Evolutionary conservation across 257 asterid genomes (phyloP), one percentile per base, ranked within the genome.

Genomic region (Solanum virginianum): DNA sequence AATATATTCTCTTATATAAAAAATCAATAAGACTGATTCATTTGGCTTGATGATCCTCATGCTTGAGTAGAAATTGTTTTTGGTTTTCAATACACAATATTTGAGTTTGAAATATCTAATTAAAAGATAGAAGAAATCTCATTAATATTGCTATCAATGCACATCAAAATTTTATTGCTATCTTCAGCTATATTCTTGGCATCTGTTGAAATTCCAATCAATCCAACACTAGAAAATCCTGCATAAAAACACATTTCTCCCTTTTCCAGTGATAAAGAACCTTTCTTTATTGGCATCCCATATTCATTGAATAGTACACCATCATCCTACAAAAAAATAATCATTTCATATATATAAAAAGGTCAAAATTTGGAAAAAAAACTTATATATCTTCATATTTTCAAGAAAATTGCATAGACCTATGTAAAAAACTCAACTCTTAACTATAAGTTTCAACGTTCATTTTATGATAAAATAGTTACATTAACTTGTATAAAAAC

Each of bases 231-330:
- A 18, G 90, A 89, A 88, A 92, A 93, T 69, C 94, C 97, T 1
- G 81, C 93, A 66, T 90, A 89, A 54, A 92, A 39, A 93, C 22
- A 16, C 94, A 89, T 13, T 87, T 90, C 29, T 89, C 86, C 22
- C 96, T 94, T 71, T 90, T 93, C 96, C 97, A 90, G 10, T 90
- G 94, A 66, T 66, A 4, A 6, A 92, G 90, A 7, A 32, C 13
- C 53, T 7, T 7, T 59, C 47, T 13, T 53, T 51, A 81, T 88
- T 6, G 97, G 96, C 92, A 89, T 89, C 14, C 96, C 97, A 11
- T 87, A 62, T 75, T 86, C 91, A 32, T 87, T 88, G 72, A 93
- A 92, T 1, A 92, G 85, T 57, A 83, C 84, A 0, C 83, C 90
- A 54, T 83, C 93, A 55, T 89, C 94, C 96, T 92, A 62, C 11